Evolutionary conservation across 1,284 basidiomycete genomes (phyloP).

Genomic region (Rhodotorula sp.): DNA sequence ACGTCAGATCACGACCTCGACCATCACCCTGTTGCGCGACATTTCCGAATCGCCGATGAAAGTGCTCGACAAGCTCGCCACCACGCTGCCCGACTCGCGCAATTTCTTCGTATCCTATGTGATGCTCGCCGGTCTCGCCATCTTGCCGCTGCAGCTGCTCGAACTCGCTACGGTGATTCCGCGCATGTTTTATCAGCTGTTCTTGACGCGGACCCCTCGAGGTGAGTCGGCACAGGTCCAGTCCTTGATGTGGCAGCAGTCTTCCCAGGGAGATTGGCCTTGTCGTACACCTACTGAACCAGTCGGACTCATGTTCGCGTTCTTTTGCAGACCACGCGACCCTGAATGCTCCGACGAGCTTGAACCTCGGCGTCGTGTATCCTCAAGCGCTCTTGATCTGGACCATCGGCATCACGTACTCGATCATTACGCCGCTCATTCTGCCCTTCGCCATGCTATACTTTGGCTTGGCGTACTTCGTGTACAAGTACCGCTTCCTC

Average conservation of each 20-base stretch:
- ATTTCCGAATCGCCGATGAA: constrained; percentile 75
- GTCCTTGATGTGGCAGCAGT: too few relatives aligned
- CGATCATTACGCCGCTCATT: constrained; percentile 90
- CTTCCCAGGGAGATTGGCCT: too few relatives aligned
- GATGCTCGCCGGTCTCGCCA: constrained; percentile 84
- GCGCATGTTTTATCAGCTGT: constrained; percentile 65
- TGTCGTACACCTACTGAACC: too few relatives aligned
- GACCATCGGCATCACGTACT: constrained; percentile 89
- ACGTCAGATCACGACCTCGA: constrained; percentile 41
- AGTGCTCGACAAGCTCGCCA: constrained; percentile 83
- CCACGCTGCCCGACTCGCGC: constrained; percentile 62
- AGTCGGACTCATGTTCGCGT: background rate
- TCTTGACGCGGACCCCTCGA: constrained; percentile 78
- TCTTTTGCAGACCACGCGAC: constrained; percentile 74
- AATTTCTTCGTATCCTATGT: constrained; percentile 96
- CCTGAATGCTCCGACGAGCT: constrained; percentile 93
- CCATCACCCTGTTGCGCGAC: constrained; percentile 61
- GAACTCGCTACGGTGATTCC: constrained; percentile 82
- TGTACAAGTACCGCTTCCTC: constrained; percentile 67
- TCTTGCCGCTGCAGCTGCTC: constrained; percentile 91
- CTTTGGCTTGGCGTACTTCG: constrained; percentile 83
- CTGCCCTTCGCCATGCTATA: constrained; percentile 91
- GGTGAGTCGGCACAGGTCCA: constrained; percentile 55
- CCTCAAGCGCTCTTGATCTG: constrained; percentile 80
- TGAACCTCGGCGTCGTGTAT: constrained; percentile 72